Conservation (phyloP, 2,329 filamentous ascomycete genomes). For the Neocatenulostroma microsporum region DNA sequence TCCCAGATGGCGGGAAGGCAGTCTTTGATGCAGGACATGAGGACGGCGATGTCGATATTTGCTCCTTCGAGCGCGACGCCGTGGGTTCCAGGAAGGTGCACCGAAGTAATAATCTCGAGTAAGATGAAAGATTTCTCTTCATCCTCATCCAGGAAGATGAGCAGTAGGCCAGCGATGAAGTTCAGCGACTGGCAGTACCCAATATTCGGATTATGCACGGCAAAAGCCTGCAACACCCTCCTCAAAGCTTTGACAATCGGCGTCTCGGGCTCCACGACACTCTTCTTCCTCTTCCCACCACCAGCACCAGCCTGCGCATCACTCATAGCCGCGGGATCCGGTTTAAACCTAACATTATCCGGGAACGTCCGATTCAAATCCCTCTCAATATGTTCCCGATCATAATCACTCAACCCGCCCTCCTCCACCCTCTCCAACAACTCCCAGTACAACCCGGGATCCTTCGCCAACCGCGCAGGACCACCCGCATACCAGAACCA, state of each 20-base stretch:
- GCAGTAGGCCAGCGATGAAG: conserved; percentile 81
- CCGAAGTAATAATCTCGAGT: conserved; percentile 81
- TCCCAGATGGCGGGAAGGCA: conserved; percentile 76
- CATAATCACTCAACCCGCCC: conserved; percentile 55
- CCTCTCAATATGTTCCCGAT: conserved; percentile 85
- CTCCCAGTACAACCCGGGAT: conserved; percentile 67
- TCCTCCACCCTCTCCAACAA: conserved; percentile 60
- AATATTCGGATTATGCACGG: conserved; percentile 81
- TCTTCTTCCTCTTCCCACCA: conserved; percentile 17
- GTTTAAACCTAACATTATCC: conserved; percentile 86
- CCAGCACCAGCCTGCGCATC: conserved; percentile 23
- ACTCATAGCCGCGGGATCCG: conserved; percentile 39
- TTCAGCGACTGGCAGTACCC: conserved; percentile 96
- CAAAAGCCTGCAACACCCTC: conserved; percentile 79
- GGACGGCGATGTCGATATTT: conserved; percentile 86
- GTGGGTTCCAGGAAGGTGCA: conserved; percentile 85
- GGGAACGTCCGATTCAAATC: conserved; percentile 92
- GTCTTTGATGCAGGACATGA: conserved; percentile 81
- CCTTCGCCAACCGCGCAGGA: conserved; percentile 65
- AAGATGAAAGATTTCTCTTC: conserved; percentile 92
- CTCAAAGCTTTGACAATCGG: conserved; percentile 73
- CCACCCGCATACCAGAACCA: conserved; percentile 97
- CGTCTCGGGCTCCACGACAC: conserved; percentile 56
- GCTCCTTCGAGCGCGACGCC: conserved; percentile 83
- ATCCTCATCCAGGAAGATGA: conserved; percentile 71